Conservation (phyloP, 2,329 filamentous ascomycete species). For the Trichophyton rubrum region DNA sequence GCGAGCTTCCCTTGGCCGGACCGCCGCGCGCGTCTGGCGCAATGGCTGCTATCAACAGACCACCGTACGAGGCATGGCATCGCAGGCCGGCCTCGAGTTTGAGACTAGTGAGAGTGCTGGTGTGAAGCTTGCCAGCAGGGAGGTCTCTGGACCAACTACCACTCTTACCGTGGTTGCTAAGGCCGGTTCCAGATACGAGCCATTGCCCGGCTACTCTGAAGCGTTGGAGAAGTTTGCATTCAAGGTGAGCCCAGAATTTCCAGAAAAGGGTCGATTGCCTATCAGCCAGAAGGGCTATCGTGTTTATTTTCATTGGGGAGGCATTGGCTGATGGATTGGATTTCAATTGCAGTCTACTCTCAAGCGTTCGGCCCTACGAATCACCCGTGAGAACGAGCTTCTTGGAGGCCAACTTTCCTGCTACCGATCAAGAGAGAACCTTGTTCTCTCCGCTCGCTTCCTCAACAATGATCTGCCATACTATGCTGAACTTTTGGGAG, state of each 20-base stretch:
- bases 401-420: slow-evolving; percentile 80
- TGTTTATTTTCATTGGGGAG: not conserved
- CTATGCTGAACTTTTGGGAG: slow-evolving; percentile 88
- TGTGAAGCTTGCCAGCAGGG: slow-evolving; percentile 84
- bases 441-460: slow-evolving; percentile 89
- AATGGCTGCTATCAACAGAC: slow-evolving; percentile 46
- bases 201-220: slow-evolving; percentile 75
- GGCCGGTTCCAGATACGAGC: slow-evolving; percentile 87
- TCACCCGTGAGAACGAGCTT: slow-evolving; percentile 88
- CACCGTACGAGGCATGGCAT: slow-evolving; percentile 50
- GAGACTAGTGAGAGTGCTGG: slow-evolving; percentile 75
- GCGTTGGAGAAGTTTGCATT: slow-evolving; percentile 93
- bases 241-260: slow-evolving; percentile 52
- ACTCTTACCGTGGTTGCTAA: slow-evolving; percentile 86
- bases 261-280: slow-evolving; percentile 6
- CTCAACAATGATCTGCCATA: slow-evolving; percentile 91
- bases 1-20: slow-evolving; percentile 52
- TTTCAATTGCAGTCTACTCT: slow-evolving; percentile 52
- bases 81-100: slow-evolving; percentile 68
- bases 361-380: slow-evolving; percentile 79
- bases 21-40: slow-evolving; percentile 50
- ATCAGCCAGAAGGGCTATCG: not conserved
- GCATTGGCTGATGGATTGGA: slow-evolving; percentile 8
- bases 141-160: slow-evolving; percentile 75
- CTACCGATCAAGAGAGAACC: slow-evolving; percentile 83